Evolutionary conservation across 371 early-diverging fungal genomes (phyloP), one percentile per base, ranked within the genome.

Genomic region (Mucor plumbeus): DNA sequence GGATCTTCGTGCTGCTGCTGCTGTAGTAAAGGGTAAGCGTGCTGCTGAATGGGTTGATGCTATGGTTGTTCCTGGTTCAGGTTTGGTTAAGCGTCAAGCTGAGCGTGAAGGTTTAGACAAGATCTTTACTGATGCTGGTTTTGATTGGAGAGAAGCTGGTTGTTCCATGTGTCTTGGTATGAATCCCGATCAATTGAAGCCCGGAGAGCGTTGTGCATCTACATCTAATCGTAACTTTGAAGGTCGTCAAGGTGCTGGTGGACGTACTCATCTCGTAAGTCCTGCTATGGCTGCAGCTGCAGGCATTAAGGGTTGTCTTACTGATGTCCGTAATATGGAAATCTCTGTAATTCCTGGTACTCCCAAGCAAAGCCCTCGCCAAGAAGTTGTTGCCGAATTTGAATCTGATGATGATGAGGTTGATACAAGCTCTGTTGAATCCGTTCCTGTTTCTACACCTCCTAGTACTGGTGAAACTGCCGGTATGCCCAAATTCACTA

Each of bases 121-220:
- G 72, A 81, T 90, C 63, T 87, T 90, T 71, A 85, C 69, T 44
- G 86, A 87, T 38, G 90, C 90, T 67, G 88, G 88, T 8, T 90
- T 88, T 72, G 90, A 90, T 68, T 90, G 88, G 88, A 79, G 90
- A 65, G 90, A 90, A 62, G 88, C 90, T 50, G 90, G 90, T 41
- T 90, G 90, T 69, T 87, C 87, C 43, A 90, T 90, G 90, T 90
- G 90, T 73, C 78, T 90, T 26, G 90, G 90, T 64, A 90, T 90
- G 90, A 90, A 90, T 65, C 88, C 87, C 53, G 90, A 90, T 78
- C 88, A 88, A 68, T 79, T 90, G 14, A 83, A 81, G 67, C 88
- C 90, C 43, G 79, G 81, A 21, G 88, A 90, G 61, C 83, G 90
- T 56, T 90, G 90, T 77, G 90, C 90, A 14, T 85, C 85, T 59